phyloP scores from a whole-genome alignment of 2,329 filamentous ascomycete species.

The Fusarium keratoplasticum region DNA sequence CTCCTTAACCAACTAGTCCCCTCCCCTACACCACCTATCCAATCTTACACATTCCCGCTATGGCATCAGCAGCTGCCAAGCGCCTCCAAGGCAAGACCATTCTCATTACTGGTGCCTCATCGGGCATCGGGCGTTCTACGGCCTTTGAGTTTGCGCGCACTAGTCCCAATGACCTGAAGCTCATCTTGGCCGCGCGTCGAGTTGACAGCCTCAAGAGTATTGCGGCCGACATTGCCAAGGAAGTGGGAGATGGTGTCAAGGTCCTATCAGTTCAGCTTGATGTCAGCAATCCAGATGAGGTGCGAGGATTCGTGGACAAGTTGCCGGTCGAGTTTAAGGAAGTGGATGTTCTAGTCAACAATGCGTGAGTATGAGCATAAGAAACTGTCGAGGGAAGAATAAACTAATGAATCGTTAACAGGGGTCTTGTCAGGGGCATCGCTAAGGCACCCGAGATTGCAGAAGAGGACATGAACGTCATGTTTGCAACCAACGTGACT shows the following conservation, averaged over 20 bases:
- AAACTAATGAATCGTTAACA: slow-evolving; percentile 48
- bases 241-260: slow-evolving; percentile 83
- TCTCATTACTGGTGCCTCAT: slow-evolving; percentile 90
- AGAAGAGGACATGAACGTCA: slow-evolving; percentile 84
- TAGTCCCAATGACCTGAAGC: slow-evolving; percentile 79
- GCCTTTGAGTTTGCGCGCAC: slow-evolving; percentile 94
- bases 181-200: slow-evolving; percentile 88
- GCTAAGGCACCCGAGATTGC: slow-evolving; percentile 86
- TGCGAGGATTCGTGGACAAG: slow-evolving; percentile 76
- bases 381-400: rapidly evolving
- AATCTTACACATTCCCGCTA: slow-evolving; percentile 44
- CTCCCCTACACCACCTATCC: not conserved
- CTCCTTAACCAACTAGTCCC: not conserved
- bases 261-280: slow-evolving; percentile 87
- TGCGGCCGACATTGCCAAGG: slow-evolving; percentile 78
- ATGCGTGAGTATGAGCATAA: slow-evolving; percentile 73
- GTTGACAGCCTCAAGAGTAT: slow-evolving; percentile 82
- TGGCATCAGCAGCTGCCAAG: slow-evolving; percentile 73
- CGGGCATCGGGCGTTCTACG: slow-evolving; percentile 84
- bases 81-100: slow-evolving; percentile 94
- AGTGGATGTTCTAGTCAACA: slow-evolving; percentile 92
- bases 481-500: slow-evolving; percentile 94
- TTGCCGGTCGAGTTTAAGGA: slow-evolving; percentile 85
- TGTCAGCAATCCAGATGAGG: slow-evolving; percentile 81
- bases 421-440: slow-evolving; percentile 88